A percentile compares a stretch with the other conserved stretches of the same genome.
Evolutionary conservation across 2,329 filamentous ascomycete genomes (phyloP).

Genomic region (Dactylellina parvicollis): DNA sequence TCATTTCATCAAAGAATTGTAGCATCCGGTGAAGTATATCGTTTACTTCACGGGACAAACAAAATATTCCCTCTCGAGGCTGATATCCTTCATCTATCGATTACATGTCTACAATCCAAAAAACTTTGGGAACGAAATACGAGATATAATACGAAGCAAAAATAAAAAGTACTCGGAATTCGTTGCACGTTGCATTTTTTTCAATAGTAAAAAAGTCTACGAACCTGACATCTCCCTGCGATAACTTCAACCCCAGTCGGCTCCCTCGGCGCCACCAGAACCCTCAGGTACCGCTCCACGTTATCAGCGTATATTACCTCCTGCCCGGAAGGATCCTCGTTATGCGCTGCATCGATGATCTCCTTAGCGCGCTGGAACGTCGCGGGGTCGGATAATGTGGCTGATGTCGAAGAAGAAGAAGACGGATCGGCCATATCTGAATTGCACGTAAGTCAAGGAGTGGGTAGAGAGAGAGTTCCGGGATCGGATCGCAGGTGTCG

Average conservation of each 20-base stretch:
- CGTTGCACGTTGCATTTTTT: background rate
- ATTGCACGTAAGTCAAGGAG: background rate
- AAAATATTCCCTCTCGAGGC: too few relatives aligned
- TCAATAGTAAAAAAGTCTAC: background rate
- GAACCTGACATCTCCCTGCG: constrained; percentile 42
- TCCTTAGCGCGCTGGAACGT: constrained; percentile 32
- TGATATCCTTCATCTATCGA: too few relatives aligned
- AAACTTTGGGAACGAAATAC: too few relatives aligned
- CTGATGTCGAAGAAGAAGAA: background rate
- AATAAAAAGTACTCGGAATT: too few relatives aligned
- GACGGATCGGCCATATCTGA: too few relatives aligned
- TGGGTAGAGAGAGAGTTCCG: too few relatives aligned
- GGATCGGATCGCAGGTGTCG: background rate
- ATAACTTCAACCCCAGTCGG: constrained; percentile 35
- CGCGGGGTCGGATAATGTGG: constrained; percentile 20
- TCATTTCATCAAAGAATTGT: too few relatives aligned
- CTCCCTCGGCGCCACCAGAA: constrained; percentile 33
- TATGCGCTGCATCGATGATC: constrained; percentile 40
- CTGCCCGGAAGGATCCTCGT: constrained; percentile 32
- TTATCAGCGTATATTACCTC: constrained; percentile 45
- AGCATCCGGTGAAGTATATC: too few relatives aligned
- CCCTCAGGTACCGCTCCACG: constrained; percentile 27
- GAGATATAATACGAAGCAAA: too few relatives aligned
- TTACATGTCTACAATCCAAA: too few relatives aligned
- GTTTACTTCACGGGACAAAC: too few relatives aligned